Conservation (phyloP, 2,329 filamentous ascomycete genomes). For the Sphaerulina musiva region DNA sequence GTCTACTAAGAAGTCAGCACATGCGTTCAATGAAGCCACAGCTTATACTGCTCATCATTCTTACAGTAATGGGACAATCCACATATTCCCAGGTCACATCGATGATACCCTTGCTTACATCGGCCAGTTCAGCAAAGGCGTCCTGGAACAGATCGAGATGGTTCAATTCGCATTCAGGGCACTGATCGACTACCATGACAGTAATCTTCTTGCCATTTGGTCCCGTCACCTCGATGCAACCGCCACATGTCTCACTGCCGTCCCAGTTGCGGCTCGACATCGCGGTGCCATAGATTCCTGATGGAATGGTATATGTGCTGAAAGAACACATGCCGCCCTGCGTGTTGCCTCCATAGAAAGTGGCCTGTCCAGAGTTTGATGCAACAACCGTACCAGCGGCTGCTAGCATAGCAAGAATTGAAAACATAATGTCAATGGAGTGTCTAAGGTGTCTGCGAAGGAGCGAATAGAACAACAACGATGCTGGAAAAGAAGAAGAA, state of each 20-base stretch:
- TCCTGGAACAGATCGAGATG: slow-evolving; percentile 52
- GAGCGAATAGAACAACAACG: neutral
- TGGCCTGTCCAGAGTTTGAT: slow-evolving; percentile 21
- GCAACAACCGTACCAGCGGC: slow-evolving; percentile 12
- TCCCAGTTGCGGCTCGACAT: slow-evolving; percentile 55
- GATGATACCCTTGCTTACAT: slow-evolving; percentile 44
- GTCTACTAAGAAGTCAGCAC: neutral
- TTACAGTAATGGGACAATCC: slow-evolving; percentile 44
- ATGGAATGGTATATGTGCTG: slow-evolving; percentile 55
- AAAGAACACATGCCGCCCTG: slow-evolving; percentile 59
- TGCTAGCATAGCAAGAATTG: slow-evolving; percentile 17
- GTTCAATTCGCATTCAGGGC: slow-evolving; percentile 49
- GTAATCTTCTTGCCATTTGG: slow-evolving; percentile 49
- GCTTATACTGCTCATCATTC: neutral
- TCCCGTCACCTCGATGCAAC: slow-evolving; percentile 55
- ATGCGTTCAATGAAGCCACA: neutral
- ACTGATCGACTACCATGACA: slow-evolving; percentile 59
- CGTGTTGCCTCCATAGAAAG: slow-evolving; percentile 27
- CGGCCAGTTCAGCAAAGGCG: slow-evolving; percentile 46
- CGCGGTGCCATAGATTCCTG: slow-evolving; percentile 55
- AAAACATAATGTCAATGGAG: slow-evolving; percentile 13
- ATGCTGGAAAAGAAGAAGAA: neutral
- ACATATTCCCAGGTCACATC: slow-evolving; percentile 46
- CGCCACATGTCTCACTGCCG: slow-evolving; percentile 52
- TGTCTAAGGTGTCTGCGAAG: neutral